Evolutionary conservation across 2,329 filamentous ascomycete genomes (phyloP).

Genomic region (Fusarium euwallaceae): DNA sequence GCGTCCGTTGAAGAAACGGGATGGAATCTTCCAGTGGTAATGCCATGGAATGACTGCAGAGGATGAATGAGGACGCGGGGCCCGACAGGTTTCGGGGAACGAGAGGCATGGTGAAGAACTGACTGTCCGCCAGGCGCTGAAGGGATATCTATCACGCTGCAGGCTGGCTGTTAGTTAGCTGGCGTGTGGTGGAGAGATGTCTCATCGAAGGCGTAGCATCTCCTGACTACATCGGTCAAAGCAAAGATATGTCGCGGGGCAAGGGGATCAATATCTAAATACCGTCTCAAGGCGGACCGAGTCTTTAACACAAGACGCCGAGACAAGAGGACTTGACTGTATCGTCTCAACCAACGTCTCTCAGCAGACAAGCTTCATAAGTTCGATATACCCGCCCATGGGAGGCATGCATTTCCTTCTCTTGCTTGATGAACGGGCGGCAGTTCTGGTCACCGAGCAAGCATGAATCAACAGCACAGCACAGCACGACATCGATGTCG

Average conservation of each 20-base stretch:
- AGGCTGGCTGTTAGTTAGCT: background rate
- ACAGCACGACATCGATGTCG: background rate
- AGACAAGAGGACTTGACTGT: constrained; percentile 4
- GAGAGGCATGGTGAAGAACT: background rate
- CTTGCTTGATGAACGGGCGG: background rate
- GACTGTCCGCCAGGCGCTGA: background rate
- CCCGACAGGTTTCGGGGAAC: constrained; percentile 19
- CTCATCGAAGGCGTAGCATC: constrained; percentile 7
- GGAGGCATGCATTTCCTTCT: background rate
- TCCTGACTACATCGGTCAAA: constrained; percentile 9
- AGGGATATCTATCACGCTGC: background rate
- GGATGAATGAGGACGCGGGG: background rate
- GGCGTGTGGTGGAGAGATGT: constrained; percentile 1
- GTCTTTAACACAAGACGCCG: constrained; percentile 15
- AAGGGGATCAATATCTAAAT: constrained; percentile 2
- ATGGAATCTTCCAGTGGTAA: background rate
- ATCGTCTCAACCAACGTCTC: background rate
- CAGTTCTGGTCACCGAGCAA: background rate
- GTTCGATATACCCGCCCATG: background rate
- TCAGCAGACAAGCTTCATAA: background rate
- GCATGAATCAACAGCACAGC: background rate
- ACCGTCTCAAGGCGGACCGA: constrained; percentile 12
- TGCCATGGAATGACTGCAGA: background rate
- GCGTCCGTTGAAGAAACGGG: background rate
- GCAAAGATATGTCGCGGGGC: constrained; percentile 7